These are phyloP conservation scores for Chiua sp. DNA, from an alignment of 1,284 basidiomycete species.

Conservation along the genomic window DNA sequence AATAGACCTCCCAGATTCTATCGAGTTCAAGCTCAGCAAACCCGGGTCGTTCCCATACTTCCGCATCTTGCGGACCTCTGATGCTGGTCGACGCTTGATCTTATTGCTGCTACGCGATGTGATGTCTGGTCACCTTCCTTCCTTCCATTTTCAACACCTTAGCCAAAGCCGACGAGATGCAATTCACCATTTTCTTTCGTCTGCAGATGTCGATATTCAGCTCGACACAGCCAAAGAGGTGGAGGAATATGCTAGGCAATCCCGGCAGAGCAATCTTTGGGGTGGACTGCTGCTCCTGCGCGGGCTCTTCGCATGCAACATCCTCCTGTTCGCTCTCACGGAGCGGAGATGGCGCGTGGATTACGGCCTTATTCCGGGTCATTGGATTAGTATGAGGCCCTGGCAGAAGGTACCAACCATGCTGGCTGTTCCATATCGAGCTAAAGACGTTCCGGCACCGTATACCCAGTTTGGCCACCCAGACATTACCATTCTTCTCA, in stretches of 20 bases:
- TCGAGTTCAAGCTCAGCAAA: neutral
- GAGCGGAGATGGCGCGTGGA: neutral
- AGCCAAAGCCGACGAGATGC: no score
- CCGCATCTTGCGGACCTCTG: neutral
- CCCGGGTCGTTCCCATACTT: neutral
- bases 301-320: neutral
- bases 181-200: no score
- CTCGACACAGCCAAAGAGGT: neutral
- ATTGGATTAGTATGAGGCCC: no score
- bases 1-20: conserved; percentile 14
- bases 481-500: neutral
- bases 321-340: neutral
- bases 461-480: neutral
- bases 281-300: neutral
- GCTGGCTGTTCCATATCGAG: neutral
- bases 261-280: neutral
- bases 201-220: no score
- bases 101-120: neutral
- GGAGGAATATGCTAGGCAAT: neutral
- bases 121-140: neutral
- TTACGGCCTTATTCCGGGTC: neutral
- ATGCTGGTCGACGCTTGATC: neutral
- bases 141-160: neutral
- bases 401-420: conserved; percentile 23
- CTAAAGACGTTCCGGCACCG: neutral